Conservation (phyloP, 306 rosid species). For the Medicago arabica region DNA sequence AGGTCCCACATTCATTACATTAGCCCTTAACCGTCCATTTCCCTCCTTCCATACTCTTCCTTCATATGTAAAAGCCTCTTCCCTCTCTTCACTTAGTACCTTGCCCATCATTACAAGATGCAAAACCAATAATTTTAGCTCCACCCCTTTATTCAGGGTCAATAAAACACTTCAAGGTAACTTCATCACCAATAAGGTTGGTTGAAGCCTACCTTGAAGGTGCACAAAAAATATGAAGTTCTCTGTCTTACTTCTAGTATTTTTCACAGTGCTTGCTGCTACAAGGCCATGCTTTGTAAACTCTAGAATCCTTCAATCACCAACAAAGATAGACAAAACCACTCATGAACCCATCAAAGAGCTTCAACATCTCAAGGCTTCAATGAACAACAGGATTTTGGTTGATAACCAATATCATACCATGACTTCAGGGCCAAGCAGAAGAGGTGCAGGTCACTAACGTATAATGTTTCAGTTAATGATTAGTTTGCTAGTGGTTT, state of each 20-base stretch:
- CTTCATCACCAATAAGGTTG: constrained; percentile 21
- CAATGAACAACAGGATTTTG: constrained; percentile 41
- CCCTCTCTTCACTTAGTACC: constrained; percentile 28
- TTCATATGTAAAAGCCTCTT: constrained; percentile 37
- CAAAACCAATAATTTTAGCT: constrained; percentile 56
- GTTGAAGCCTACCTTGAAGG: constrained; percentile 25
- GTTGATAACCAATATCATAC: constrained; percentile 46
- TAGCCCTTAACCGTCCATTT: constrained; percentile 67
- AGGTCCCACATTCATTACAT: constrained; percentile 57
- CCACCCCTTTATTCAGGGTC: constrained; percentile 47
- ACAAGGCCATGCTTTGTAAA: constrained; percentile 42
- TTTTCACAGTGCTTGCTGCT: constrained; percentile 45
- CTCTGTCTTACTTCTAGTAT: constrained; percentile 33
- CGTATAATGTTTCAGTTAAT: constrained; percentile 15
- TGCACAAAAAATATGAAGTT: constrained; percentile 52
- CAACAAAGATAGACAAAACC: constrained; percentile 3
- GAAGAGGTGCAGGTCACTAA: constrained; percentile 88
- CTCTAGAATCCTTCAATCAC: constrained; percentile 51
- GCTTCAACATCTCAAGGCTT: constrained; percentile 3
- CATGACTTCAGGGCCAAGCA: constrained; percentile 85
- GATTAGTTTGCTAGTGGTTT: constrained; percentile 16
- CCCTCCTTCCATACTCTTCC: constrained; percentile 48
- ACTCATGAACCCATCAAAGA: constrained; percentile 15
- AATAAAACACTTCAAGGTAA: constrained; percentile 44
- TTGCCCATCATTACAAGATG: constrained; percentile 51